These are phyloP conservation scores for Penicillium goetzii DNA, from an alignment of 495 filamentous ascomycete species.

Conservation along the genomic window DNA sequence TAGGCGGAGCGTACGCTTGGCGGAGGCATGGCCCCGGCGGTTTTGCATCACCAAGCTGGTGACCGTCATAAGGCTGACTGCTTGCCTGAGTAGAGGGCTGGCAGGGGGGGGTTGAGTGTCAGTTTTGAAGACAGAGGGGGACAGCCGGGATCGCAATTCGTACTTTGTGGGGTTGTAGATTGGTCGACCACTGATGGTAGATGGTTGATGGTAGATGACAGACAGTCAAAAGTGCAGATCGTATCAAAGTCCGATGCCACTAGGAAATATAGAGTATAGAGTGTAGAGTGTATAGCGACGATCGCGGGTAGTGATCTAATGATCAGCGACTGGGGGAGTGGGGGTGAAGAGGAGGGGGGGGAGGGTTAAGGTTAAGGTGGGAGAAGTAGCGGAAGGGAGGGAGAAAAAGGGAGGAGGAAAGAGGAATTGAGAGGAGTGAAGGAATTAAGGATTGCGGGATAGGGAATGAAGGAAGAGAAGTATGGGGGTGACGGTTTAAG, in stretches of 20 bases:
- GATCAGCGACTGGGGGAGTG: constrained; percentile 3
- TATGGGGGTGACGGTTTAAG: constrained; percentile 1
- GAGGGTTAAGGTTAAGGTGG: constrained; percentile 11
- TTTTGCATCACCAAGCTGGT: constrained; percentile 44
- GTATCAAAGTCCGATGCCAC: constrained; percentile 1
- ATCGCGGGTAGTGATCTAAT: constrained; percentile 1
- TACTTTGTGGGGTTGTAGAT: neutral
- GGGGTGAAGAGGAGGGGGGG: neutral
- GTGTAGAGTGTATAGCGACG: neutral
- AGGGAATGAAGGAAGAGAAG: constrained; percentile 12
- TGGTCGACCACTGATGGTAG: neutral
- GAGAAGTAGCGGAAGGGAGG: constrained; percentile 11
- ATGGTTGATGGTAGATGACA: neutral
- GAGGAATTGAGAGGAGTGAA: constrained; percentile 3
- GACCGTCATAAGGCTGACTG: constrained; percentile 41
- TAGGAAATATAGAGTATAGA: constrained; percentile 4
- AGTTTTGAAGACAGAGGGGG: constrained; percentile 8
- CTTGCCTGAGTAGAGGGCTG: constrained; percentile 10
- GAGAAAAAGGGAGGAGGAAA: neutral
- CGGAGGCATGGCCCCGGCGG: constrained; percentile 38
- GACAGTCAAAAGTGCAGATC: neutral
- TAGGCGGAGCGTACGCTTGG: constrained; percentile 44
- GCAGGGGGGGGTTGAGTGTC: neutral
- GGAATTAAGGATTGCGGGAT: constrained; percentile 11
- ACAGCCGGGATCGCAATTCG: constrained; percentile 19